Conservation (phyloP, 1,284 basidiomycete genomes). For the Moesziomyces globuligerus region DNA sequence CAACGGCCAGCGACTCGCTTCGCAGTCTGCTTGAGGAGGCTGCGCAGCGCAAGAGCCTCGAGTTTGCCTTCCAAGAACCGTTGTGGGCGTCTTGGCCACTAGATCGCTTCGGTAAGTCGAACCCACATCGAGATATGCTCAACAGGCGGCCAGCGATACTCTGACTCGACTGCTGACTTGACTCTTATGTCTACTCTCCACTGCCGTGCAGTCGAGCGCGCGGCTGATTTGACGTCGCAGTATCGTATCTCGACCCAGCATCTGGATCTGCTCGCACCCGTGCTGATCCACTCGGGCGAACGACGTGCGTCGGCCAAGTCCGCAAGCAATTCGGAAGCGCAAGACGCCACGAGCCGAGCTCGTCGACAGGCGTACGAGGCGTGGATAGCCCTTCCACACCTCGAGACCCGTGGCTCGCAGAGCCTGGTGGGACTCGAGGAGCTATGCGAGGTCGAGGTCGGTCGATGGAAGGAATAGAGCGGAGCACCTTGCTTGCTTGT, state of each 20-base stretch:
- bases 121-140: not conserved
- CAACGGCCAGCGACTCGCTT: conserved; percentile 33
- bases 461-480: conserved; percentile 45
- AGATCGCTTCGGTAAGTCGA: conserved; percentile 51
- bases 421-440: conserved; percentile 53
- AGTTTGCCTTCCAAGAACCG: conserved; percentile 45
- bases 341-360: conserved; percentile 13
- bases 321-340: conserved; percentile 9
- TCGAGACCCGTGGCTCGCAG: conserved; percentile 44
- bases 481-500: no score
- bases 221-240: conserved; percentile 23
- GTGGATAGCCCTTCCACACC: conserved; percentile 49
- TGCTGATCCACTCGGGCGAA: conserved; percentile 35
- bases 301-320: conserved; percentile 5
- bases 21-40: conserved; percentile 43
- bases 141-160: no score
- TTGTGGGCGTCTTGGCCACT: conserved; percentile 62
- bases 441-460: conserved; percentile 60
- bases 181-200: no score
- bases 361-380: conserved; percentile 36
- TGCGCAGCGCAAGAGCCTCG: conserved; percentile 36
- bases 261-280: conserved; percentile 30
- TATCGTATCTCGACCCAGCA: conserved; percentile 43
- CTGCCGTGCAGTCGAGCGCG: conserved; percentile 12
- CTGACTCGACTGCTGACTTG: no score